These are phyloP conservation scores for Alternaria solani DNA, from an alignment of 2,329 filamentous ascomycete species.

Conservation along the genomic window DNA sequence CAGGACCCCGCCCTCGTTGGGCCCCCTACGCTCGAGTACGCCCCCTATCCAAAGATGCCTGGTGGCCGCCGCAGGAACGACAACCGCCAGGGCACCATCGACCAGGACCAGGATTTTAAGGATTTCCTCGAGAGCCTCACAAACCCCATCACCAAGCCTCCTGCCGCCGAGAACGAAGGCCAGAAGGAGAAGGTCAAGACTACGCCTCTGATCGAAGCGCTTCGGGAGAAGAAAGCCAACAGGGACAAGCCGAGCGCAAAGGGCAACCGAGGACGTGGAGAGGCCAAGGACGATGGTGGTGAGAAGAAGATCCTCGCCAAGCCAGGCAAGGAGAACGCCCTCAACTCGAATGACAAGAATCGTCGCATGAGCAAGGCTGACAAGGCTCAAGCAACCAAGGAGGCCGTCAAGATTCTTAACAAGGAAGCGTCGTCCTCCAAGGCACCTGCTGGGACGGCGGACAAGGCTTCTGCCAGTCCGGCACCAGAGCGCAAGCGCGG, in stretches of 20 bases:
- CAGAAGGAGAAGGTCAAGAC: constrained; percentile 73
- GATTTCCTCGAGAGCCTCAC: constrained; percentile 88
- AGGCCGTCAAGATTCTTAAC: constrained; percentile 67
- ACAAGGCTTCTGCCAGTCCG: constrained; percentile 51
- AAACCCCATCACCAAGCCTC: constrained; percentile 69
- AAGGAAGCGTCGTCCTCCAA: constrained; percentile 54
- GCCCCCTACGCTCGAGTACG: constrained; percentile 81
- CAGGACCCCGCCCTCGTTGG: constrained; percentile 77
- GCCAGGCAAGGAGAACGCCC: constrained; percentile 42
- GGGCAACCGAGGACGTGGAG: constrained; percentile 63
- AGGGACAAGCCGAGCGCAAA: constrained; percentile 65
- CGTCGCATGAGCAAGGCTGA: constrained; percentile 55
- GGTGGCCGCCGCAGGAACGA: constrained; percentile 78
- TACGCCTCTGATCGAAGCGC: constrained; percentile 87
- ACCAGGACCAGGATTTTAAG: constrained; percentile 96
- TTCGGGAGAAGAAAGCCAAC: constrained; percentile 90
- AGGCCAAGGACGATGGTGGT: constrained; percentile 69
- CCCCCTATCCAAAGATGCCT: constrained; percentile 84
- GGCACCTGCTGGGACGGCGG: constrained; percentile 33
- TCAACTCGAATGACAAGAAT: constrained; percentile 48
- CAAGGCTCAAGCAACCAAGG: constrained; percentile 71
- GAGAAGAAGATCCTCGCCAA: constrained; percentile 50
- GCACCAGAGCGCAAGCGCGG: constrained; percentile 62
- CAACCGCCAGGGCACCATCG: constrained; percentile 89
- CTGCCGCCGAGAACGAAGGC: constrained; percentile 61